Evolutionary conservation across 345 rosid species (phyloP), one percentile per base, ranked within the genome.

Genomic region (Mercurialis annua): DNA sequence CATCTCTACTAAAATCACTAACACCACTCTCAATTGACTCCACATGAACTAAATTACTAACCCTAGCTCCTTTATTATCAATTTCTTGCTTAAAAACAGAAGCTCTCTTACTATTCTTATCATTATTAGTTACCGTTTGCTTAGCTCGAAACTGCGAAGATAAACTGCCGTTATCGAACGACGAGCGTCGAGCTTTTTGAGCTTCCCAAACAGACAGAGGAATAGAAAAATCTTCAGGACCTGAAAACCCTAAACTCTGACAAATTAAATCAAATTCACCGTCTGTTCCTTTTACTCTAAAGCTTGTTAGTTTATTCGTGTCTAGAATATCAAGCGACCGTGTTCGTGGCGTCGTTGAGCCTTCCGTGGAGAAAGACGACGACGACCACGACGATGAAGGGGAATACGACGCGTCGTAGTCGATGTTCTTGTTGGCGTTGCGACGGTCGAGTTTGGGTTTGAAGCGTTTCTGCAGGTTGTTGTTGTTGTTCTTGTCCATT

Each of bases 261-360:
- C 73, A 85, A 38, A 92, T 79, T 58, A 69, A 85, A 64, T 90
- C 91, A 56, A 92, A 72, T 60, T 92, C 96, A 2, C 84, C 87
- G 0, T 80, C 92, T 17, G 44, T 72, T 10, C 96, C 98, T 30
- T 86, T 82, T 20, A 92, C 69, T 17, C 98, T 84, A 74, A 89
- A 86, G 76, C 98, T 92, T 38, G 88, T 85, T 52, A n/a, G n/a
- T n/a, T n/a, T n/a, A n/a, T 64, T 78, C 64, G 81, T 80, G 6
- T 68, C 74, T 12, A 86, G 58, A n/a, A n/a, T n/a, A 71, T 86
- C 89, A 12, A 86, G 79, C 59, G 94, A 92, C 3, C 87, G 89
- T 53, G 85, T 81, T 65, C 65, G 78, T 60, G 18, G 85, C n/a
- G 90, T 84, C 10, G 84, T 80, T 4, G 69, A 54, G 10, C 18